These are phyloP conservation scores for Fusarium subtropicale DNA, from an alignment of 2,329 filamentous ascomycete species.

Conservation along the genomic window DNA sequence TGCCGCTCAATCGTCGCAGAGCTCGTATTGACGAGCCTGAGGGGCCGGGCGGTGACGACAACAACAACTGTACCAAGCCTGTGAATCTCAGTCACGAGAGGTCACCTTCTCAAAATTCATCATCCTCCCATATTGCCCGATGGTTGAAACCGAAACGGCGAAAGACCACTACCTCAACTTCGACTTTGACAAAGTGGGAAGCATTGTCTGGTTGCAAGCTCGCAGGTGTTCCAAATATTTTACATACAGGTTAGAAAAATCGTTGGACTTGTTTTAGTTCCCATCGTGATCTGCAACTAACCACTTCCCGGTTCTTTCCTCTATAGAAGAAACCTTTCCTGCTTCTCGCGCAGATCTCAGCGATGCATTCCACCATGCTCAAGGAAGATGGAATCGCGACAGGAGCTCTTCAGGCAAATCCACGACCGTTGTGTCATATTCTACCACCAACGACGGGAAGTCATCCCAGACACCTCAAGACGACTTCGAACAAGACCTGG, in stretches of 20 bases:
- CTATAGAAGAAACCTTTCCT: not conserved
- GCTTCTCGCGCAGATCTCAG: constrained; percentile 48
- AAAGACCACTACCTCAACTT: constrained; percentile 17
- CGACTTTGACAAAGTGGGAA: constrained; percentile 1
- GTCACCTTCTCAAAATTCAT: constrained; percentile 20
- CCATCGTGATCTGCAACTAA: not conserved
- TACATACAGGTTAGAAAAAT: constrained; percentile 2
- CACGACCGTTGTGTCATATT: not conserved
- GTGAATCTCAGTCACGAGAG: not conserved
- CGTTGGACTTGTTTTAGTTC: not conserved
- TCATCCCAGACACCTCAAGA: not conserved
- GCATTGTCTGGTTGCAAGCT: constrained; percentile 6
- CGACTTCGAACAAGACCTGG: not conserved
- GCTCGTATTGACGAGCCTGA: constrained; percentile 9
- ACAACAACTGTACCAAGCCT: not conserved
- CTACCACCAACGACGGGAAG: not conserved
- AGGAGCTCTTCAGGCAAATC: constrained; percentile 10
- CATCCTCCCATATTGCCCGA: constrained; percentile 13
- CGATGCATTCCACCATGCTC: constrained; percentile 48
- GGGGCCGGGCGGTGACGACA: not conserved
- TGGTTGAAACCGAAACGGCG: constrained; percentile 33
- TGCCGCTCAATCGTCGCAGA: constrained; percentile 26
- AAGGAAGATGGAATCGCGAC: constrained; percentile 45
- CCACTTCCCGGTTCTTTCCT: not conserved
- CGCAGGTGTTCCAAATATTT: constrained; percentile 6